Conservation (phyloP, 208 protist species). For the Acanthamoeba castellanii region DNA sequence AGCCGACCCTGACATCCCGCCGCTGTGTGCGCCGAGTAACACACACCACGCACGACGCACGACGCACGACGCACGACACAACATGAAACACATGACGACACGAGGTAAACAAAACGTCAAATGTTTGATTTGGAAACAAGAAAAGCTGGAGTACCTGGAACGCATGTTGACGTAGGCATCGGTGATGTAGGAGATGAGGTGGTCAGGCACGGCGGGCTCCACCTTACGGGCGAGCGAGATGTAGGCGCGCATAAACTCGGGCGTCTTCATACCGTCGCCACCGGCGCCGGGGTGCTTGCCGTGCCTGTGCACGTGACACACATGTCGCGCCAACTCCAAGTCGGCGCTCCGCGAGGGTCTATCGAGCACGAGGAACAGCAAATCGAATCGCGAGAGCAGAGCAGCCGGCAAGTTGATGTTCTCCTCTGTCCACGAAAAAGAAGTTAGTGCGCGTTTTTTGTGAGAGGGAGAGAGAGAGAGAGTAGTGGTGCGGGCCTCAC, state of each 20-base stretch:
- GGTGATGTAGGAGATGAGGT: constrained; percentile 87
- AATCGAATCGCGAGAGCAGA: constrained; percentile 98
- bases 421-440: constrained; percentile 91
- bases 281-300: constrained; percentile 70
- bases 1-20: background rate
- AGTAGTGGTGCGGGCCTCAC: background rate
- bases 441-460: background rate
- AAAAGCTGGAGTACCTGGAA: constrained; percentile 70
- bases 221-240: constrained; percentile 78
- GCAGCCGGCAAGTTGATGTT: constrained; percentile 99
- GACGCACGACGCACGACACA: too few species aligned
- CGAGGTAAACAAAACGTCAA: background rate
- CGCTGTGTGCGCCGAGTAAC: background rate
- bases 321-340: constrained; percentile 92
- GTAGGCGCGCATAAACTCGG: constrained; percentile 76
- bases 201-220: constrained; percentile 85
- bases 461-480: background rate
- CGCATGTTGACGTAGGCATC: constrained; percentile 88
- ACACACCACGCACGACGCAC: background rate
- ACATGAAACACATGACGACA: background rate
- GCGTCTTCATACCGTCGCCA: background rate
- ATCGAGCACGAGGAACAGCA: constrained; percentile 94
- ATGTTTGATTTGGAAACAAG: too few species aligned
- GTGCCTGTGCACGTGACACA: constrained; percentile 86
- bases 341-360: constrained; percentile 91